These are phyloP conservation scores for Plasmopara viticola DNA, from an alignment of 352 stramenopile species.

Conservation along the genomic window DNA sequence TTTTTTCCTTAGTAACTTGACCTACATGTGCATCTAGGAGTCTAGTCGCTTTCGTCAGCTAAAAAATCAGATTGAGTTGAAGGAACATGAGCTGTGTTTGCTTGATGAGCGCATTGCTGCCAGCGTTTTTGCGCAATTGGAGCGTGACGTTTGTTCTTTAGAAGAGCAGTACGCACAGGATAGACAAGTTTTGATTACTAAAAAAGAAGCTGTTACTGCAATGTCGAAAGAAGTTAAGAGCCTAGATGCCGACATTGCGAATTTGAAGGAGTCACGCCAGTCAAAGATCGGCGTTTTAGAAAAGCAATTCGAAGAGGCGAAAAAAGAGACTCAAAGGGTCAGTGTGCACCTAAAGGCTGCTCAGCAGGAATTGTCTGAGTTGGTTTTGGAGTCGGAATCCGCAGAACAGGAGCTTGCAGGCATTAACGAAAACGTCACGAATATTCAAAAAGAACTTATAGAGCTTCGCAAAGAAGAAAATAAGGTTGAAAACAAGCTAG, in stretches of 20 bases:
- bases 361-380: constrained; percentile 66
- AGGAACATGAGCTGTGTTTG: constrained; percentile 73
- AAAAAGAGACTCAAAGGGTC: constrained; percentile 70
- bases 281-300: constrained; percentile 77
- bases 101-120: constrained; percentile 76
- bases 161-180: constrained; percentile 73
- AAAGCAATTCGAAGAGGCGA: constrained; percentile 63
- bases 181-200: constrained; percentile 49
- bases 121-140: constrained; percentile 72
- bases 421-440: constrained; percentile 41
- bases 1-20: constrained; percentile 4
- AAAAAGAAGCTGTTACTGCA: constrained; percentile 64
- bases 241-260: constrained; percentile 75
- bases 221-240: constrained; percentile 69
- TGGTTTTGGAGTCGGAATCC: constrained; percentile 69
- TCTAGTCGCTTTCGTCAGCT: constrained; percentile 63
- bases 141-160: constrained; percentile 57
- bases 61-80: constrained; percentile 75
- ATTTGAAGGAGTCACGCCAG: constrained; percentile 74
- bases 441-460: constrained; percentile 56
- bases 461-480: constrained; percentile 58
- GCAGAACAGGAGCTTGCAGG: constrained; percentile 57
- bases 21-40: constrained; percentile 32
- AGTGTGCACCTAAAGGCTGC: constrained; percentile 45
- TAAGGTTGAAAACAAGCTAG: constrained; percentile 62